Percentiles rank a stretch among this genome's conserved stretches.
phyloP scores from a whole-genome alignment of 1,284 basidiomycete genomes.

The Apiotrichum sp. region DNA sequence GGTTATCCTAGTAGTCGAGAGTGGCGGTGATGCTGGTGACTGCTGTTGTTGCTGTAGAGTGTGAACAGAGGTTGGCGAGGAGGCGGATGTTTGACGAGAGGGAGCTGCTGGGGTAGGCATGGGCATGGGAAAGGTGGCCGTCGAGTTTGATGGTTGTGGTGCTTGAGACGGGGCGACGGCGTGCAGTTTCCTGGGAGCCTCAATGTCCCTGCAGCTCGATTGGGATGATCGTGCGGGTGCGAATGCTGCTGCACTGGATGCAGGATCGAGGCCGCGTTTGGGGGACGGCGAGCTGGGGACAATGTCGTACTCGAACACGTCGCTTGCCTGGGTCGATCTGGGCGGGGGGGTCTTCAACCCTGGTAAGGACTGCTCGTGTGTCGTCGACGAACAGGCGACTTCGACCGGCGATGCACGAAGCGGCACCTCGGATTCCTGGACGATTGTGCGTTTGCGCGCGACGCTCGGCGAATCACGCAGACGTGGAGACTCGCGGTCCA shows the following conservation, averaged over 20 bases:
- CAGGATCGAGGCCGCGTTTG: not conserved
- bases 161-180: not conserved
- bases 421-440: conserved; percentile 14
- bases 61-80: not conserved
- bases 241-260: not conserved
- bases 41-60: not conserved
- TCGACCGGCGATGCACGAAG: not conserved
- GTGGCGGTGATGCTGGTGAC: not conserved
- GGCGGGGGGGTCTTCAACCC: not conserved
- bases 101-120: conserved; percentile 5
- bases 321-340: not conserved
- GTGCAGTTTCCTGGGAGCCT: not conserved
- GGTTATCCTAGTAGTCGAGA: not conserved
- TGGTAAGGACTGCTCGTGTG: not conserved
- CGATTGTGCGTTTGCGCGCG: conserved; percentile 32
- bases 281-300: not conserved
- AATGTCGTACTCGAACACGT: not conserved
- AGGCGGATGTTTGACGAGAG: not conserved
- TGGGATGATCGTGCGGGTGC: not conserved
- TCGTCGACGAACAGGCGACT: not conserved
- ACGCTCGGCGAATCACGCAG: conserved; percentile 29
- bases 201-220: not conserved
- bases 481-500: conserved; percentile 18
- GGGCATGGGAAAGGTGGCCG: conserved; percentile 10
- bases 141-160: not conserved